Conservation (phyloP, 169 alveolate species). For the Plasmodium yoelii region DNA sequence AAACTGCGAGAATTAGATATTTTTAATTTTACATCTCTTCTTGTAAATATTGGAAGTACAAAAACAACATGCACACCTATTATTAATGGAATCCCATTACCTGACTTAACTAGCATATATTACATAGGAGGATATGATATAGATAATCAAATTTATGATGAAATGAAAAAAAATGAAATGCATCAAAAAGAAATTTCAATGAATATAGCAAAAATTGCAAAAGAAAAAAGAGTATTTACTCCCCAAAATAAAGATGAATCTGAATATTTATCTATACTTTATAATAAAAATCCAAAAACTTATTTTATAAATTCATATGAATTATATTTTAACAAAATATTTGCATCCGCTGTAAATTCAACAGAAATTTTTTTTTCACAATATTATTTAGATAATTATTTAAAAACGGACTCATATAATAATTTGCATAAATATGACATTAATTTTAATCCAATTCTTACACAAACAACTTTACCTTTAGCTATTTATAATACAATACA, state of each 20-base stretch:
- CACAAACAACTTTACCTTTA: constrained; percentile 39
- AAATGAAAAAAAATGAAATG: constrained; percentile 50
- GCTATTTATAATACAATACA: constrained; percentile 52
- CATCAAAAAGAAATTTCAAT: constrained; percentile 54
- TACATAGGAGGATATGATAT: constrained; percentile 74
- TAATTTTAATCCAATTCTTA: constrained; percentile 23
- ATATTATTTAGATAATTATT: constrained; percentile 39
- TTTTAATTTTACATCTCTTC: constrained; percentile 54
- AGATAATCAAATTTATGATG: constrained; percentile 73
- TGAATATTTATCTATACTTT: constrained; percentile 64
- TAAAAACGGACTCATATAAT: constrained; percentile 67
- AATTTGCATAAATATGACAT: constrained; percentile 39
- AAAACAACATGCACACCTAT: constrained; percentile 65
- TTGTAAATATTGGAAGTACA: constrained; percentile 66
- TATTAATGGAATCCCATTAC: constrained; percentile 71
- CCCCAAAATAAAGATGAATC: constrained; percentile 66
- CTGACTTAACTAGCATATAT: constrained; percentile 47
- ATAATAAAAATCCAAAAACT: constrained; percentile 36
- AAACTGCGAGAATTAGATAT: constrained; percentile 23
- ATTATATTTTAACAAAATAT: constrained; percentile 54
- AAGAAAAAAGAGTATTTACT: constrained; percentile 65
- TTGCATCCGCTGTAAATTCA: constrained; percentile 61
- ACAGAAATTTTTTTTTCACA: constrained; percentile 73
- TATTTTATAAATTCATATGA: constrained; percentile 58
- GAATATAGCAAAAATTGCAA: constrained; percentile 68